Evolutionary conservation across 73 alveolate species (phyloP).

Genomic region (Durusdinium trenchii): DNA sequence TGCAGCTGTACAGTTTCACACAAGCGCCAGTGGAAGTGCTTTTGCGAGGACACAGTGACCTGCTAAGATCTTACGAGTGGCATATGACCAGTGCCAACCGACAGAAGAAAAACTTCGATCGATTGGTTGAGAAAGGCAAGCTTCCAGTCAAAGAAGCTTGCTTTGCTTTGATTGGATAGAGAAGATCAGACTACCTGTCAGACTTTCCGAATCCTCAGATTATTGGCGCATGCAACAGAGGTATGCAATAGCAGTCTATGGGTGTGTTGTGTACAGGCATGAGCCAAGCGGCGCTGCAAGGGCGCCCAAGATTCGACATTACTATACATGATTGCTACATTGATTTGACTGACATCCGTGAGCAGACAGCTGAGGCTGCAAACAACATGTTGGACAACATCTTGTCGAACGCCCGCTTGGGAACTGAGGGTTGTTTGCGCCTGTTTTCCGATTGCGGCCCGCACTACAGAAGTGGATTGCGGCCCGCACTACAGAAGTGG

Average conservation of each 20-base stretch:
- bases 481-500: neutral
- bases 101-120: neutral
- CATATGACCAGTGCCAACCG: neutral
- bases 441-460: conserved; percentile 47
- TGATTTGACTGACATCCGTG: conserved; percentile 13
- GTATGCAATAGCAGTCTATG: conserved; percentile 16
- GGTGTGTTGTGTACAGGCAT: neutral
- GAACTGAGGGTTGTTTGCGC: neutral
- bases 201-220: neutral
- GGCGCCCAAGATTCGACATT: neutral
- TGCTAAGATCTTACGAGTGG: neutral
- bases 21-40: conserved; percentile 18
- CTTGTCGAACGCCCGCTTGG: neutral
- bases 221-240: conserved; percentile 27
- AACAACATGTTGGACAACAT: neutral
- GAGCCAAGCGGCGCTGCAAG: neutral
- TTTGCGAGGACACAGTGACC: neutral
- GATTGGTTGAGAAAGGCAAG: neutral
- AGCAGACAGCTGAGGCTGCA: conserved; percentile 52
- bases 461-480: too few relatives aligned
- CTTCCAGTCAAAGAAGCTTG: neutral
- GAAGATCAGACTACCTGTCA: neutral
- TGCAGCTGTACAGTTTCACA: conserved; percentile 15
- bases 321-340: neutral
- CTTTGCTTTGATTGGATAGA: conserved; percentile 34